Percentiles rank a stretch among this genome's conserved stretches.
Conservation (phyloP, 2,329 filamentous ascomycete genomes). For the Scedosporium aurantiacum region DNA sequence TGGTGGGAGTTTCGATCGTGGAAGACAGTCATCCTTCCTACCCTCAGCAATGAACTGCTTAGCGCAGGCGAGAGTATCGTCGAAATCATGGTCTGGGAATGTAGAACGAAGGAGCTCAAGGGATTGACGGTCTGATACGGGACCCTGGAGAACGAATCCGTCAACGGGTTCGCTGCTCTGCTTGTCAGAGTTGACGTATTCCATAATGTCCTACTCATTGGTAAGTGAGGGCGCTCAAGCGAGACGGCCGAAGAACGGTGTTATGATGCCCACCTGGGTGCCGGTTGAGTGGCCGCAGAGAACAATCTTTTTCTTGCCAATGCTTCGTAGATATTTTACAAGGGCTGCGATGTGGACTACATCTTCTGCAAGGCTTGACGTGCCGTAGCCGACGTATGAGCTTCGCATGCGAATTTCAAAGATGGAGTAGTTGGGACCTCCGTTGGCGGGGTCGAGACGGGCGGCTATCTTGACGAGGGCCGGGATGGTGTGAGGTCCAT, state of each 20-base stretch:
- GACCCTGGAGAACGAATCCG: slow-evolving; percentile 69
- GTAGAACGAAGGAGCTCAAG: slow-evolving; percentile 30
- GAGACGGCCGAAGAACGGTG: background rate
- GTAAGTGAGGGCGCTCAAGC: background rate
- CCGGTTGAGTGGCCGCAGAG: slow-evolving; percentile 50
- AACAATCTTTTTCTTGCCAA: slow-evolving; percentile 40
- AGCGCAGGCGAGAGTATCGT: slow-evolving; percentile 36
- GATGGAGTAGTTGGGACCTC: slow-evolving; percentile 35
- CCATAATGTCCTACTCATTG: slow-evolving; percentile 39
- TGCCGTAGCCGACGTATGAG: slow-evolving; percentile 42
- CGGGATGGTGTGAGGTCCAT: slow-evolving; percentile 54
- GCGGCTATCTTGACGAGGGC: slow-evolving; percentile 41
- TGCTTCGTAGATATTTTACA: slow-evolving; percentile 40
- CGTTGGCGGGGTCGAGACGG: slow-evolving; percentile 23
- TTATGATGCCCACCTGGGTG: slow-evolving; percentile 31
- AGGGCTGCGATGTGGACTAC: slow-evolving; percentile 41
- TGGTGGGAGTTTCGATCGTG: slow-evolving; percentile 28
- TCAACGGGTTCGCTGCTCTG: slow-evolving; percentile 45
- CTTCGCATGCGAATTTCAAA: slow-evolving; percentile 46
- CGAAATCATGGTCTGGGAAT: slow-evolving; percentile 24
- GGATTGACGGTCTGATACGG: slow-evolving; percentile 66
- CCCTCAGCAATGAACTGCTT: slow-evolving; percentile 44
- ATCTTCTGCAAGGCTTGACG: slow-evolving; percentile 37
- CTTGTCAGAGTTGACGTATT: slow-evolving; percentile 32
- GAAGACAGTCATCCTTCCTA: slow-evolving; percentile 43